Base-by-base conservation (phyloP, 208 protist genomes). In the Wallacemonas collosoma region DNA sequence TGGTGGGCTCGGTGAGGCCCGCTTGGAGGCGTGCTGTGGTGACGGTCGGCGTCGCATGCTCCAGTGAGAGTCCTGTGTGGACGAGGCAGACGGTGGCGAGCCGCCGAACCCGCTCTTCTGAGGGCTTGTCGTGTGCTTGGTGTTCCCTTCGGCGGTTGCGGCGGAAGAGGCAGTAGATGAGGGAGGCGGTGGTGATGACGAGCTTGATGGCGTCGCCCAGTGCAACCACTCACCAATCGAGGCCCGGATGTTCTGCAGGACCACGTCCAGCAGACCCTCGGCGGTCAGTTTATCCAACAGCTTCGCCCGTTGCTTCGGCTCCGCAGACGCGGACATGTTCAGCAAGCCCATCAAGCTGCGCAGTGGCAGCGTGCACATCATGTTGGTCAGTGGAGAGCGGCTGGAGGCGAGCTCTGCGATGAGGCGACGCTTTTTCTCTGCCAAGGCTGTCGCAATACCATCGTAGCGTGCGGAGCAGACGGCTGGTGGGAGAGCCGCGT, bases 391-490 rank as follows among this genome's bases (percentile, higher is more conserved):
- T 15, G 82, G 80, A 11, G 77, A 50, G 9, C 88, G 78, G 55
- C 85, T 85, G 9, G 83, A 76, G 38, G 89, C 73, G 17, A 96
- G 77, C 51, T 96, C 88, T 36, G 68, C 51, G 17, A 90, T 70
- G 15, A 96, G 73, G n/a, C 80, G 60, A 38, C 84, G 75, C 78
- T 96, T 96, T 68, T 88, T 88, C 50, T 89, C 81, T n/a, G 70
- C 65, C 38, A 95, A 68, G 4, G 80, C 73, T 44, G 64, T 75
- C 15, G 71, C 44, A 8, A 97, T 74, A 57, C 88, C 93, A 63
- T 95, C 93, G 76, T 94, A 97, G 61, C 87, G 88, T 2, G 82
- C 64, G 48, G 93, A 97, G 75, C 93, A 97, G 47, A 97, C 93
- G 11, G 93, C 80, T 2, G 93, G 93, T 9, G 93, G 93, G 6